Conservation (phyloP, 768 basidiomycete genomes). For the Lentinula sp. region DNA sequence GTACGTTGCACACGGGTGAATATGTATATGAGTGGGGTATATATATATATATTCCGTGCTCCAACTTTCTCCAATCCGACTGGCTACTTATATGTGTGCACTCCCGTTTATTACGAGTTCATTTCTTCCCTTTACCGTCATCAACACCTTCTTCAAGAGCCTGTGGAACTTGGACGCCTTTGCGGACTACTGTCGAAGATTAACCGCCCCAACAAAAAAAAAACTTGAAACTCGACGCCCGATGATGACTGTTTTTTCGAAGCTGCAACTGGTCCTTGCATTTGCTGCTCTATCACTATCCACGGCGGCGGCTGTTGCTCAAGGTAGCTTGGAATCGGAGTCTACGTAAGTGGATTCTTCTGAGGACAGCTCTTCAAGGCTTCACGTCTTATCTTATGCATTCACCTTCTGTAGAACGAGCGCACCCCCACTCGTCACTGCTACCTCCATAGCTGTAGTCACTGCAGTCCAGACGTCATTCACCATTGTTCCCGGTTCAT, state of each 20-base stretch:
- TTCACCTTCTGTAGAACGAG: background rate
- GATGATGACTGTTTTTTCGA: background rate
- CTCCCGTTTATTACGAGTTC: too few species aligned
- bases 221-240: too few species aligned
- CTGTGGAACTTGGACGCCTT: too few species aligned
- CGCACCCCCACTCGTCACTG: background rate
- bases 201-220: too few species aligned
- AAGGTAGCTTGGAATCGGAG: background rate
- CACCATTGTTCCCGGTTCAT: background rate
- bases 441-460: background rate
- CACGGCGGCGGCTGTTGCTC: background rate
- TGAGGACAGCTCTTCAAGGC: background rate
- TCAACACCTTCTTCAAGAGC: too few species aligned
- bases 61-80: background rate
- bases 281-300: background rate
- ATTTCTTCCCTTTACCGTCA: too few species aligned
- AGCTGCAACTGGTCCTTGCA: background rate
- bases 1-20: background rate
- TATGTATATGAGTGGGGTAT: background rate
- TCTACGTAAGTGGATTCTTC: background rate
- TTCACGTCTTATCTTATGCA: background rate
- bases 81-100: too few species aligned
- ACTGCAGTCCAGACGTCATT: background rate
- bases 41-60: background rate
- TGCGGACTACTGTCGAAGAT: too few species aligned